Percentiles rank a stretch among this genome's conserved stretches.
phyloP scores from a whole-genome alignment of 73 alveolate genomes.

The Symbiodinium pilosum region DNA sequence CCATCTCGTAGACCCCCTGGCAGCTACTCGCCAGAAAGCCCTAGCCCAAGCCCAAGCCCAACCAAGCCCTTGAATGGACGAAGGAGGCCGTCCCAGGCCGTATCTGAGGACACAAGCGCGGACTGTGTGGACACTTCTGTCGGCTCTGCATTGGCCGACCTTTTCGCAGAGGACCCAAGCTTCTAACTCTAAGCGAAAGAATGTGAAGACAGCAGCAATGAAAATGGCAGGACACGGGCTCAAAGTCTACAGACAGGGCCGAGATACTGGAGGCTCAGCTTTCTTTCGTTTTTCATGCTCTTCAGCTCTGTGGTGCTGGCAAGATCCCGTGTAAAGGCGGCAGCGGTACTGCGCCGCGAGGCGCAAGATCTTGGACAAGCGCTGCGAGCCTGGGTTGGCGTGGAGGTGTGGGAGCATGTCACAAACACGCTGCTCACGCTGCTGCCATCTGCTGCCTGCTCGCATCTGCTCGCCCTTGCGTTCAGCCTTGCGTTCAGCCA shows the following conservation, averaged over 20 bases:
- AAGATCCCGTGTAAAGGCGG: neutral
- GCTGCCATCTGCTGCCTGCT: too few relatives aligned
- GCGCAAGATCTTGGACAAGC: constrained; percentile 93
- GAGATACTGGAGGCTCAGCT: constrained; percentile 45
- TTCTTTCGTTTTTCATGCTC: too few relatives aligned
- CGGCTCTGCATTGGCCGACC: neutral
- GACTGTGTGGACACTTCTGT: neutral
- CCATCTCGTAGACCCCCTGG: constrained; percentile 1
- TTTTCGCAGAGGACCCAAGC: neutral
- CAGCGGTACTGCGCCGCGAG: constrained; percentile 64
- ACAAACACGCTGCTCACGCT: too few relatives aligned
- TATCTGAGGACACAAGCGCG: neutral
- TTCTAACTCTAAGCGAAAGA: neutral
- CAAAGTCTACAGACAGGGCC: constrained; percentile 24
- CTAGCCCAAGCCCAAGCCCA: too few relatives aligned
- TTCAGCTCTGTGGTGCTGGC: neutral
- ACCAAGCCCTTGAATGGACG: too few relatives aligned
- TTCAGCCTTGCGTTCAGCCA: too few relatives aligned
- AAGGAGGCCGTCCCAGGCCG: neutral
- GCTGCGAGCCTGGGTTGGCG: constrained; percentile 71
- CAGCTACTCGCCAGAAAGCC: constrained; percentile 25
- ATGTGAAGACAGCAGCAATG: neutral
- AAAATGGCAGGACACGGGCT: constrained; percentile 38
- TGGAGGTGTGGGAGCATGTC: constrained; percentile 11
- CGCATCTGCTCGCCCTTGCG: too few relatives aligned